These are phyloP conservation scores for Margaritispora aquatica DNA, from an alignment of 495 filamentous ascomycete genomes.

Conservation along the genomic window DNA sequence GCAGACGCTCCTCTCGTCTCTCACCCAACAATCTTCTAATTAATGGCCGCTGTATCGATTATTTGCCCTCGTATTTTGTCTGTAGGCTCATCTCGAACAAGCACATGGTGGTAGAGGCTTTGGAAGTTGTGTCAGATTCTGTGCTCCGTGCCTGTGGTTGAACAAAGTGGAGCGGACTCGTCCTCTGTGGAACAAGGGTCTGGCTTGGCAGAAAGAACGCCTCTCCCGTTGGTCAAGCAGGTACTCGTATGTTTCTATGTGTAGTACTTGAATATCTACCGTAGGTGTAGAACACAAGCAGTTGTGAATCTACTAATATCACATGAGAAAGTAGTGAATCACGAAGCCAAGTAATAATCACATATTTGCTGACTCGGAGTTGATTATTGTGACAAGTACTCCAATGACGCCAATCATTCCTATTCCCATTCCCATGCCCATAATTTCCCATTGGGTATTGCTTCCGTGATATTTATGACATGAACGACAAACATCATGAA, in stretches of 20 bases:
- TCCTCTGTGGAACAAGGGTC: too few species aligned
- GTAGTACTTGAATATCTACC: too few species aligned
- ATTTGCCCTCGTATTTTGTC: neutral
- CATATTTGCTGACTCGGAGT: neutral
- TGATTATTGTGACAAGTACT: neutral
- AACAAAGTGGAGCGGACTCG: neutral
- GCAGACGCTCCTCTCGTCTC: neutral
- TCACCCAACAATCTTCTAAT: neutral
- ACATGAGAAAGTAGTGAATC: neutral
- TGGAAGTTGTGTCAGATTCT: neutral
- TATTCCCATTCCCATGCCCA: neutral
- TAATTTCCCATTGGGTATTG: constrained; percentile 14
- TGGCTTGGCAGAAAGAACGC: neutral
- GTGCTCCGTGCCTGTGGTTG: neutral
- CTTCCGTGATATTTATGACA: constrained; percentile 1
- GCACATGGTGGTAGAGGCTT: constrained; percentile 6
- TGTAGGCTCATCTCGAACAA: constrained; percentile 2
- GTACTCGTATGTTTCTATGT: too few species aligned
- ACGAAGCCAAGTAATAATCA: neutral
- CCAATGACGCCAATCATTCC: neutral
- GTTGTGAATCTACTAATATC: neutral
- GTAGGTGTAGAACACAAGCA: too few species aligned
- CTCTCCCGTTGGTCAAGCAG: neutral
- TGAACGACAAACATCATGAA: constrained; percentile 1
- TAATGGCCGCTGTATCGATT: neutral